These are phyloP conservation scores for Euphorbia tirucalli DNA, from an alignment of 345 rosid species.

Conservation along the genomic window DNA sequence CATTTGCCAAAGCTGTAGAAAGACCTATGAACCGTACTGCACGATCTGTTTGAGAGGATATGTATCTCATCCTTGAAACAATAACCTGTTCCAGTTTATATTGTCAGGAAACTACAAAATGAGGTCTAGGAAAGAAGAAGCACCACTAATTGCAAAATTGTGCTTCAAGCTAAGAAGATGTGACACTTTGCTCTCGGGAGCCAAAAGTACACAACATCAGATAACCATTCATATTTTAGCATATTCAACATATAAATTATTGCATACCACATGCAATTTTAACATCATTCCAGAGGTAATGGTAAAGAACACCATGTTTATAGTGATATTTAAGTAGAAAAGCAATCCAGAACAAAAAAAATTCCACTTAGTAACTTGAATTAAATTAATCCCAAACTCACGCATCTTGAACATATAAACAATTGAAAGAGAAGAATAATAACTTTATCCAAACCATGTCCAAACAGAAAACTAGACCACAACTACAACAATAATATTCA, in stretches of 20 bases:
- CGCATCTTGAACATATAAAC: not conserved
- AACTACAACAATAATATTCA: not conserved
- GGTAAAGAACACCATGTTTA: not conserved
- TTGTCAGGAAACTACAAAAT: not conserved
- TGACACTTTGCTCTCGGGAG: no score
- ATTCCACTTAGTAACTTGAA: not conserved
- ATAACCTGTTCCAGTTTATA: slow-evolving; percentile 56
- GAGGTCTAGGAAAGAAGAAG: not conserved
- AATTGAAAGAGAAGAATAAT: not conserved
- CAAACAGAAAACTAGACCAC: not conserved
- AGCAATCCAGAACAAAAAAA: not conserved
- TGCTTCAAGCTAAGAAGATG: not conserved
- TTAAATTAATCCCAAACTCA: no score
- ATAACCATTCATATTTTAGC: not conserved
- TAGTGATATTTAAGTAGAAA: not conserved
- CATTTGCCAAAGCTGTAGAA: slow-evolving; percentile 97
- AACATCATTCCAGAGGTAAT: not conserved
- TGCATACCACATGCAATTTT: not conserved
- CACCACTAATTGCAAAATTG: not conserved
- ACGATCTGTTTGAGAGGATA: slow-evolving; percentile 98
- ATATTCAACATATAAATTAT: not conserved
- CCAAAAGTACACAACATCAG: not conserved
- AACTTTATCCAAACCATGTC: not conserved
- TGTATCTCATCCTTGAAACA: slow-evolving; percentile 98
- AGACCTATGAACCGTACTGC: slow-evolving; percentile 88